A percentile compares a stretch with the other conserved stretches of the same genome.
phyloP scores from a whole-genome alignment of 2,329 filamentous ascomycete species.

The Akanthomyces uredinophilus region DNA sequence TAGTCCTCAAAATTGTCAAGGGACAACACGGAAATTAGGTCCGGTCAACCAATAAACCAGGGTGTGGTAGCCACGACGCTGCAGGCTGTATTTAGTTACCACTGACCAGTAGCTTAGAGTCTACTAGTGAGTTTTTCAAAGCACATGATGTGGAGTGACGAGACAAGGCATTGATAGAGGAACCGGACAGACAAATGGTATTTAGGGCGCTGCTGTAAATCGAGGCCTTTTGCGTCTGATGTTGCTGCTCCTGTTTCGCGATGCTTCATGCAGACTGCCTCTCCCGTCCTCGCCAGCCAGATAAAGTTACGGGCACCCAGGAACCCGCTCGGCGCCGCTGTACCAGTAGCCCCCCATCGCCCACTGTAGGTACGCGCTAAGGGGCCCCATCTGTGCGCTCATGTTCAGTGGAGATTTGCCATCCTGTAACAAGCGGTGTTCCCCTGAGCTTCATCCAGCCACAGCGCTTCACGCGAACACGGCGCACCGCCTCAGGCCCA shows the following conservation, averaged over 20 bases:
- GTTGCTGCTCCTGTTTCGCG: background rate
- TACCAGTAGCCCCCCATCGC: too few species aligned
- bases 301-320: background rate
- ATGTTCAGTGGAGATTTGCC: slow-evolving; percentile 1
- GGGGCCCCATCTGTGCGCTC: background rate
- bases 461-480: background rate
- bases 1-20: background rate
- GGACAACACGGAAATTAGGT: slow-evolving; percentile 2
- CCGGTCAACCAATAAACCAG: slow-evolving; percentile 11
- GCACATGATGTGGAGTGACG: background rate
- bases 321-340: background rate
- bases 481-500: background rate
- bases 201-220: background rate
- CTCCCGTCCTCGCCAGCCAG: background rate
- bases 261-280: background rate
- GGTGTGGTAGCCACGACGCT: slow-evolving; percentile 1
- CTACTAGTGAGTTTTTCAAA: background rate
- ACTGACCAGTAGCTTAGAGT: background rate
- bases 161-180: background rate
- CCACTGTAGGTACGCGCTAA: background rate
- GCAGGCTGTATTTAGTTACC: too few species aligned
- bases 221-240: background rate
- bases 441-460: slow-evolving; percentile 3
- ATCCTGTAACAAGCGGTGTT: background rate
- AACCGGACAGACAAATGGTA: background rate